phyloP scores from a whole-genome alignment of 2,329 filamentous ascomycete species.

The Lomentospora prolificans region DNA sequence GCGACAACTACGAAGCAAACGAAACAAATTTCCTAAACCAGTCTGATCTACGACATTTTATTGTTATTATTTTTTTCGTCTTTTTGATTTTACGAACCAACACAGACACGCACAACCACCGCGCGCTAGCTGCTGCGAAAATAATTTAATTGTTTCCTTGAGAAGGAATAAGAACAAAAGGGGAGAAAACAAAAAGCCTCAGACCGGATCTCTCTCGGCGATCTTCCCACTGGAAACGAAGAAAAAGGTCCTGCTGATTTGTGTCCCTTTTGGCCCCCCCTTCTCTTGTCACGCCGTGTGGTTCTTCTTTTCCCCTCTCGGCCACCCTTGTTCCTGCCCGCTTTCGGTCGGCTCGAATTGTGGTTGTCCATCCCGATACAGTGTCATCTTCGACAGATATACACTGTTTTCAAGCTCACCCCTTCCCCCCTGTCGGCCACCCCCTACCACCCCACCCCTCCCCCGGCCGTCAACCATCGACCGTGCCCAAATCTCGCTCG shows the following conservation, averaged over 20 bases:
- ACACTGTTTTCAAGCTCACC: conserved; percentile 6
- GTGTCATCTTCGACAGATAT: background rate
- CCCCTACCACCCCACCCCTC: conserved; percentile 12
- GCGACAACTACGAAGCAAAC: background rate
- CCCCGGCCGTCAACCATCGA: conserved; percentile 8
- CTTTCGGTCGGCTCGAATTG: conserved; percentile 26
- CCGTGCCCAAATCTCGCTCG: conserved; percentile 10
- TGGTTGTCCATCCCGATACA: background rate
- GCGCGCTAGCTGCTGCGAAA: conserved; percentile 6
- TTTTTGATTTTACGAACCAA: background rate
- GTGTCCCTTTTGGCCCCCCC: background rate
- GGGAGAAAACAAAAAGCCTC: background rate
- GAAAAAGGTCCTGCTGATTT: background rate
- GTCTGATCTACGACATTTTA: background rate
- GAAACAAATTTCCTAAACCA: background rate
- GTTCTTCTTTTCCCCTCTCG: background rate
- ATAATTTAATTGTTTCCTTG: conserved; percentile 6
- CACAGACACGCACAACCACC: no score
- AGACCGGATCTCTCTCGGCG: background rate
- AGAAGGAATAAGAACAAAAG: background rate
- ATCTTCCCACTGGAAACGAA: background rate
- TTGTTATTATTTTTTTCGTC: background rate
- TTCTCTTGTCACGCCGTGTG: no score
- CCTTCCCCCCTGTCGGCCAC: conserved; percentile 7
- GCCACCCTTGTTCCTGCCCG: conserved; percentile 16